Evolutionary conservation across 1,284 basidiomycete genomes (phyloP).

Genomic region (Stereum hirsutum): DNA sequence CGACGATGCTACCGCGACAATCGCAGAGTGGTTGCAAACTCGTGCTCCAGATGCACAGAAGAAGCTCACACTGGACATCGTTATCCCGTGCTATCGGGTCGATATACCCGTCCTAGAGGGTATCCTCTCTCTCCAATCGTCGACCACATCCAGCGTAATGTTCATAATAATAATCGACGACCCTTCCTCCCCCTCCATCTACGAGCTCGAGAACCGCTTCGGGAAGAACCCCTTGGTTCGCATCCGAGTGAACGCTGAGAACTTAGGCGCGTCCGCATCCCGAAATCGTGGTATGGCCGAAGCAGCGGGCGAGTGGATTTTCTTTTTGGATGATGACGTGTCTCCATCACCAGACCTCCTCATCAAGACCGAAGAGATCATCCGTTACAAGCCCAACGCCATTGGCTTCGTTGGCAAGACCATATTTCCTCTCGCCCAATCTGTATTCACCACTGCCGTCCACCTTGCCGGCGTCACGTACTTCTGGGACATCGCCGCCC

Average conservation of each 20-base stretch:
- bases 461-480: constrained; percentile 48
- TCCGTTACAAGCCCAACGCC: constrained; percentile 34
- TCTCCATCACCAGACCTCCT: constrained; percentile 34
- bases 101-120: constrained; percentile 30
- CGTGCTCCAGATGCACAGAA: constrained; percentile 16
- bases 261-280: constrained; percentile 38
- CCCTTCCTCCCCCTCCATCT: constrained; percentile 29
- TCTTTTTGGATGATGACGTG: constrained; percentile 53
- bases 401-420: constrained; percentile 46
- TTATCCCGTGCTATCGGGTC: constrained; percentile 51
- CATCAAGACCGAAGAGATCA: constrained; percentile 34
- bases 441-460: constrained; percentile 42
- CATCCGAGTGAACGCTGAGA: constrained; percentile 33
- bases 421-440: constrained; percentile 36
- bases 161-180: constrained; percentile 53
- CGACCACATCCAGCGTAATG: constrained; percentile 34
- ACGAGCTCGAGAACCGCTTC: constrained; percentile 25
- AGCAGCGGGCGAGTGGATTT: constrained; percentile 38
- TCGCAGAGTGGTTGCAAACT: constrained; percentile 28
- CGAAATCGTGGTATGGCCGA: constrained; percentile 39
- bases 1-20: constrained; percentile 26
- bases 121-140: constrained; percentile 33
- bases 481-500: constrained; percentile 52
- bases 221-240: constrained; percentile 33
- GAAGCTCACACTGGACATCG: constrained; percentile 41